Percentiles rank a stretch among this genome's conserved stretches.
phyloP scores from a whole-genome alignment of 2,329 filamentous ascomycete genomes.

The Alternaria rosae region DNA sequence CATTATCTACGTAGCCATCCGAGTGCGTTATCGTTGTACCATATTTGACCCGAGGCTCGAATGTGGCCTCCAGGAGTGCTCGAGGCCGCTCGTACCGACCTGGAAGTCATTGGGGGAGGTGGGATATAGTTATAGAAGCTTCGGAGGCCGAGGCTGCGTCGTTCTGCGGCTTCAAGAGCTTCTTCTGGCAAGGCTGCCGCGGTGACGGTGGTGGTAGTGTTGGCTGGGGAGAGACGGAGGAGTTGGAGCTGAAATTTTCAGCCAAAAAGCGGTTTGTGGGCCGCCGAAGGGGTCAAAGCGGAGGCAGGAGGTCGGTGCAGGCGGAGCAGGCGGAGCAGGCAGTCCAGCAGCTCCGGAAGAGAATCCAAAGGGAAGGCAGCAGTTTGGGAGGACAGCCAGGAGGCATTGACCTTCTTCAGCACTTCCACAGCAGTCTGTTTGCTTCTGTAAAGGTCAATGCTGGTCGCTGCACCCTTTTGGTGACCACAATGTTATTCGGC shows the following conservation, averaged over 20 bases:
- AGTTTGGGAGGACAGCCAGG: background rate
- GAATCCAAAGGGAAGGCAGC: background rate
- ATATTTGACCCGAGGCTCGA: background rate
- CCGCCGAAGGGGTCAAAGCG: background rate
- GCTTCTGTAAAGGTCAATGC: slow-evolving; percentile 8
- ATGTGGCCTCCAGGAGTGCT: background rate
- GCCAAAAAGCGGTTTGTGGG: background rate
- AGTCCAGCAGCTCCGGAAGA: background rate
- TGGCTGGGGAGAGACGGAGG: background rate
- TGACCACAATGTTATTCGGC: background rate
- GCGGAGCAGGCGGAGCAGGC: background rate
- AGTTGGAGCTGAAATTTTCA: background rate
- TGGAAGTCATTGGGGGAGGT: background rate
- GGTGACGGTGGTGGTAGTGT: background rate
- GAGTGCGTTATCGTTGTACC: background rate
- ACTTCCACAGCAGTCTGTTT: slow-evolving; percentile 2
- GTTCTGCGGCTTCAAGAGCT: no score
- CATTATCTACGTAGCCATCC: background rate
- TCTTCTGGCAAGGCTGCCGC: no score
- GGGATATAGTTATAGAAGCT: background rate
- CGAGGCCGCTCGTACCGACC: background rate
- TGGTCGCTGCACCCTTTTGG: background rate
- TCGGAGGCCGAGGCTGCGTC: no score
- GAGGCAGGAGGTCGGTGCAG: background rate
- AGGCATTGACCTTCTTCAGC: background rate